Evolutionary conservation across 495 filamentous ascomycete genomes (phyloP).

Genomic region (Lophiotrema nucula): DNA sequence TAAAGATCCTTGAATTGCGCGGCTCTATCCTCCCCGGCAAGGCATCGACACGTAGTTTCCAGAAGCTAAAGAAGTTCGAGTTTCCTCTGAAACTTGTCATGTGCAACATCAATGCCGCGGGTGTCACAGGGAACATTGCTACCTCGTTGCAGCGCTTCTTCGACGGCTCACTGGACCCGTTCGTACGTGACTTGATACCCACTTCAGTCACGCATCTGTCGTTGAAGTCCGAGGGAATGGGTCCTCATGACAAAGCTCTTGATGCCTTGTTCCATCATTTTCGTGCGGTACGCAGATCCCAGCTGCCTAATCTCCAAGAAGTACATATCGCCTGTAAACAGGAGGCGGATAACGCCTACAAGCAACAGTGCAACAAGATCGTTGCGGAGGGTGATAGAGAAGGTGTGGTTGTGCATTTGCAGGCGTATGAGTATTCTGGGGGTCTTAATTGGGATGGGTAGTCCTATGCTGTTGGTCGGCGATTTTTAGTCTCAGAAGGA

Average conservation of each 20-base stretch:
- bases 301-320: conserved; percentile 32
- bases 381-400: conserved; percentile 16
- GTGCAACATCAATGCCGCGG: conserved; percentile 37
- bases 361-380: conserved; percentile 31
- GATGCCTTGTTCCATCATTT: conserved; percentile 33
- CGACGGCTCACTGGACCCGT: conserved; percentile 27
- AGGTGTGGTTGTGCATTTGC: conserved; percentile 30
- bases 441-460: conserved; percentile 9
- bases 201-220: conserved; percentile 35
- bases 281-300: conserved; percentile 22
- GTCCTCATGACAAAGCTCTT: conserved; percentile 33
- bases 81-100: conserved; percentile 41
- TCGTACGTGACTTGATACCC: conserved; percentile 35
- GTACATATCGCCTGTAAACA: conserved; percentile 23
- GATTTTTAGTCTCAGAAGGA: too few species aligned
- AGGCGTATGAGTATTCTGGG: conserved; percentile 8
- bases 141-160: conserved; percentile 20
- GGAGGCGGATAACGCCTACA: conserved; percentile 28
- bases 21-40: conserved; percentile 39
- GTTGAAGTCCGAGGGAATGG: conserved; percentile 30
- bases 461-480: too few species aligned
- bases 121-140: conserved; percentile 14
- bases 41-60: conserved; percentile 40
- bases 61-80: conserved; percentile 39
- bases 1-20: conserved; percentile 32